phyloP scores from a whole-genome alignment of 2,329 filamentous ascomycete species.

The Fusarium sp. region DNA sequence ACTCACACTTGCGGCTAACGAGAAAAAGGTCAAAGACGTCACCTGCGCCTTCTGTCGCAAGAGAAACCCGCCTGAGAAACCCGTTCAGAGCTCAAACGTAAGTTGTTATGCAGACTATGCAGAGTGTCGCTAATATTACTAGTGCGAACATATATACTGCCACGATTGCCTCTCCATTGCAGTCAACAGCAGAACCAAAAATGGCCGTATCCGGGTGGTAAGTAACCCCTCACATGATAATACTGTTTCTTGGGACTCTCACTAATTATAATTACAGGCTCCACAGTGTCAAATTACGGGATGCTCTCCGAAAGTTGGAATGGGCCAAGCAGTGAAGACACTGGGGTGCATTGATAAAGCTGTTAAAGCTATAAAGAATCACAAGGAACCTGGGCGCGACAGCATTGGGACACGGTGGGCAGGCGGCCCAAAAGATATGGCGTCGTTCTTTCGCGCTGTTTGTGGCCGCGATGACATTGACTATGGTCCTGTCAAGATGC shows the following conservation, averaged over 20 bases:
- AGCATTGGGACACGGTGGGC: background rate
- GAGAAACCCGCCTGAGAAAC: background rate
- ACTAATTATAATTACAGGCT: background rate
- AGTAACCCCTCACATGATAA: background rate
- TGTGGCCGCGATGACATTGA: background rate
- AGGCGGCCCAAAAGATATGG: fast-evolving
- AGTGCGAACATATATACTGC: conserved; percentile 51
- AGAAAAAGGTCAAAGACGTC: background rate
- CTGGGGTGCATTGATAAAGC: background rate
- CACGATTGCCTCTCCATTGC: conserved; percentile 22
- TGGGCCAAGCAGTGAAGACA: background rate
- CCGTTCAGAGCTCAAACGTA: background rate
- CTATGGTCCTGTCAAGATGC: background rate
- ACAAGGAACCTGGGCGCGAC: conserved; percentile 41
- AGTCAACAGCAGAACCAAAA: background rate
- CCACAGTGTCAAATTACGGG: background rate
- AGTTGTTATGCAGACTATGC: background rate
- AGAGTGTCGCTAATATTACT: conserved; percentile 1
- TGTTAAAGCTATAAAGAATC: fast-evolving
- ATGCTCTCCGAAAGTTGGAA: background rate
- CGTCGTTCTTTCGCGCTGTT: conserved; percentile 37
- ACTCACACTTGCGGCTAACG: conserved; percentile 18
- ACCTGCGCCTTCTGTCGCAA: conserved; percentile 20
- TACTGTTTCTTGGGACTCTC: background rate
- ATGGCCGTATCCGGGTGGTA: background rate